Conservation (phyloP, 78 protist species). For the Guillardia theta region DNA sequence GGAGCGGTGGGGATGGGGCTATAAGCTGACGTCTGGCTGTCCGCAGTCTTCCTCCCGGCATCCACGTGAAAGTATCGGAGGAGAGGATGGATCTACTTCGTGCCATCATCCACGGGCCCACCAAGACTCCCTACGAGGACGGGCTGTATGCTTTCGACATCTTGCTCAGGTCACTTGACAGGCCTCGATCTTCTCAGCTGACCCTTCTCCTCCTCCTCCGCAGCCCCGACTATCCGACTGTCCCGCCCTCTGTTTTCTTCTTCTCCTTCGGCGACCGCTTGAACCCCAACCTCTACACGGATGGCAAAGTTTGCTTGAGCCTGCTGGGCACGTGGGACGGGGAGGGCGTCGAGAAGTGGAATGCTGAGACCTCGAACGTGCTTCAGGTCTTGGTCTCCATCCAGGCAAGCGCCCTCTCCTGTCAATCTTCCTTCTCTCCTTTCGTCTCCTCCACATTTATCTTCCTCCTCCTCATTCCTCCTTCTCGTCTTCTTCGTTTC, state of each 20-base stretch:
- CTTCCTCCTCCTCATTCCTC: neutral
- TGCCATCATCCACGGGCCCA: neutral
- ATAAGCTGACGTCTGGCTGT: neutral
- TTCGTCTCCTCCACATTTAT: neutral
- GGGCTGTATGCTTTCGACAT: neutral
- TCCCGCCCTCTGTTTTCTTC: neutral
- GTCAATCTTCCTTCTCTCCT: neutral
- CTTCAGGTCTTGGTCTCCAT: slow-evolving; percentile 57
- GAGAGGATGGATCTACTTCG: neutral
- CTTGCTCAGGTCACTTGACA: neutral
- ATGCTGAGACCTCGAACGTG: slow-evolving; percentile 66
- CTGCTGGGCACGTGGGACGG: slow-evolving; percentile 84
- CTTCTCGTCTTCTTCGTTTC: too few relatives aligned
- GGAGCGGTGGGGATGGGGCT: neutral
- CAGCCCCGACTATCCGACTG: too few relatives aligned
- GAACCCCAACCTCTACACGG: slow-evolving; percentile 80
- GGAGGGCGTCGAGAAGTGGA: slow-evolving; percentile 71
- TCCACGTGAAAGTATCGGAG: neutral
- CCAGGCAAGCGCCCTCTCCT: neutral
- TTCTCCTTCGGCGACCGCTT: slow-evolving; percentile 53
- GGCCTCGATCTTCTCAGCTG: neutral
- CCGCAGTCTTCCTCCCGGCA: neutral
- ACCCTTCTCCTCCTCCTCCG: neutral
- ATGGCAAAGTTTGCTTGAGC: slow-evolving; percentile 71
- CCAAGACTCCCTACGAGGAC: neutral